Percentiles rank a stretch among this genome's conserved stretches.
These are phyloP conservation scores for Sungouiella thailandica DNA, from an alignment of 805 yeast species.

Conservation along the genomic window DNA sequence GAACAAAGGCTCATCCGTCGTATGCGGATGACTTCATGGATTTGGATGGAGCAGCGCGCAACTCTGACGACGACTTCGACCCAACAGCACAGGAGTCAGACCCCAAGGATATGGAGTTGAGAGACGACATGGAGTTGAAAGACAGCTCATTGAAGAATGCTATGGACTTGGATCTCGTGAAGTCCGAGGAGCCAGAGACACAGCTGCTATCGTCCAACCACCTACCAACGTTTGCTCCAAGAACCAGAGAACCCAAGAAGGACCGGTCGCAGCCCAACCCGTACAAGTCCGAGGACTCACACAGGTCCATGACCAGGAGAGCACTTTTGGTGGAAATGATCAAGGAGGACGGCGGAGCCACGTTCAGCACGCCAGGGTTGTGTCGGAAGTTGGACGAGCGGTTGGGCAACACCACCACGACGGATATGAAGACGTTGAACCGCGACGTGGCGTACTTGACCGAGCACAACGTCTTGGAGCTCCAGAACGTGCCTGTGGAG, in stretches of 20 bases:
- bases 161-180: background rate
- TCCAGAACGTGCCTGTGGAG: conserved; percentile 18
- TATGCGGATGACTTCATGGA: conserved; percentile 1
- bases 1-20: background rate
- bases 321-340: conserved; percentile 24
- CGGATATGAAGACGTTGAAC: conserved; percentile 36
- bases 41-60: background rate
- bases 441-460: conserved; percentile 31
- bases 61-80: conserved; percentile 1
- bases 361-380: conserved; percentile 29
- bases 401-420: conserved; percentile 23
- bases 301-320: conserved; percentile 29
- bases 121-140: too few species aligned
- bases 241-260: background rate
- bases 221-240: conserved; percentile 7
- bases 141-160: too few species aligned
- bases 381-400: conserved; percentile 27
- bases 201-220: conserved; percentile 5
- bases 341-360: conserved; percentile 34
- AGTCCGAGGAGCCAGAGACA: background rate
- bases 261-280: background rate
- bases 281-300: conserved; percentile 12
- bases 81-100: background rate
- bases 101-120: too few species aligned
- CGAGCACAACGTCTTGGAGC: conserved; percentile 18